Base-by-base conservation (phyloP, 495 filamentous ascomycete species). In the Podospora conica region DNA sequence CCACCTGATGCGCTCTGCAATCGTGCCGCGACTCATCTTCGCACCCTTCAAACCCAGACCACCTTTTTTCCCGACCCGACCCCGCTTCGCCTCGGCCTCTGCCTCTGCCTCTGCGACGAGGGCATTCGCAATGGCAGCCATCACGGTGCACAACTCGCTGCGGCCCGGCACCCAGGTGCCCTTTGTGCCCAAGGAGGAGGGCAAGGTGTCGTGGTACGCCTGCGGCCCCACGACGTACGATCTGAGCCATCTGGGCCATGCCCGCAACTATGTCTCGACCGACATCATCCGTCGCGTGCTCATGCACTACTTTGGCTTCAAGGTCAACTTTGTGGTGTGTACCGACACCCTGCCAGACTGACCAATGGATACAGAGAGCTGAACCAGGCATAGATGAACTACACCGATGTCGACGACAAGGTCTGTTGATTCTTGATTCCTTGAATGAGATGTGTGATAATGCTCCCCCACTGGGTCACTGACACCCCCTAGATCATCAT, bases 151-250 rank as follows among this genome's bases (percentile, higher is more conserved):
- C 79, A 96, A 96, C 78, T 92, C 90, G 2, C 79, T 96, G 62
- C 89, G 88, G 55, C 84, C 82, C 31, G 81, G 88, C 63, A 76
- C 79, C 12, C 91, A 93, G 77, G 87, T 86, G 18, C 84, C 85
- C 3, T 96, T 97, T 69, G 79, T 91, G 24, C 93, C 93, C 10
- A 79, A 89, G 54, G 87, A 93, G 73, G 79, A 83, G 22, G 89
- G 86, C 63, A 89, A 89, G 68, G 85, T 96, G 2, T 88, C 85
- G 4, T 96, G 93, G 92, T 96, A 96, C 78, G 89, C 85, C 55
- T 96, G 92, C 79, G 92, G 94, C 1, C 94, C 94, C 58, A 98
- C 94, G 10, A 92, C 96, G 20, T 98, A 96, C 75, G 93, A 96
- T 74, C 89, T 92, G 78, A 85, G 90, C 65, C 92, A 97, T 84